Evolutionary conservation across 495 filamentous ascomycete genomes (phyloP).

Genomic region (Penicillium mononematosum): DNA sequence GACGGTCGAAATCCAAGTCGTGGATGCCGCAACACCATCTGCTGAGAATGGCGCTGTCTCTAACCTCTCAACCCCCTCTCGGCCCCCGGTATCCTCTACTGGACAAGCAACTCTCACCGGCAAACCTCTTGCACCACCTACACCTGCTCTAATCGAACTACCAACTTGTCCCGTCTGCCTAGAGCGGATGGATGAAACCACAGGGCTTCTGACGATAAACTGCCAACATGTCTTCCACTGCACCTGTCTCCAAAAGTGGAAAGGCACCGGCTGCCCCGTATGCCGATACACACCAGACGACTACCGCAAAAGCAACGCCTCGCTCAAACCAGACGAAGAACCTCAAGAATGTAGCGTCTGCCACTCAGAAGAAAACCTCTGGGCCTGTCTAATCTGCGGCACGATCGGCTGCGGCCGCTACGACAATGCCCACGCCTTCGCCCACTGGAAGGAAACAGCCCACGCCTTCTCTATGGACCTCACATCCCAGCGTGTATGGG

Average conservation of each 20-base stretch:
- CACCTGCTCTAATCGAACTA: slow-evolving; percentile 82
- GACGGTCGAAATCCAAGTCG: slow-evolving; percentile 67
- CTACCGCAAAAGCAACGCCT: slow-evolving; percentile 34
- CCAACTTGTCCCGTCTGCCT: slow-evolving; percentile 96
- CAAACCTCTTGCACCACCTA: slow-evolving; percentile 88
- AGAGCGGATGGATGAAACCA: slow-evolving; percentile 97
- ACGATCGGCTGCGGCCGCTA: slow-evolving; percentile 92
- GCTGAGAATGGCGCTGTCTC: slow-evolving; percentile 34
- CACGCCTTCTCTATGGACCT: slow-evolving; percentile 94
- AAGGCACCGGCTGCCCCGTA: slow-evolving; percentile 87
- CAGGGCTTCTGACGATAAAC: slow-evolving; percentile 88
- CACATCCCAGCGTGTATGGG: slow-evolving; percentile 92
- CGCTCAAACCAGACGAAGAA: slow-evolving; percentile 35
- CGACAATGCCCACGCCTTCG: slow-evolving; percentile 88
- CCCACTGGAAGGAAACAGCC: slow-evolving; percentile 83
- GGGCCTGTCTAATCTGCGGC: slow-evolving; percentile 93
- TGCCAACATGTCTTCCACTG: slow-evolving; percentile 99
- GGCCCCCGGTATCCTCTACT: slow-evolving; percentile 36
- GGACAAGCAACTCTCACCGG: slow-evolving; percentile 55
- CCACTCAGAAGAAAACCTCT: slow-evolving; percentile 76
- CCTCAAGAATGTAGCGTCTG: slow-evolving; percentile 68
- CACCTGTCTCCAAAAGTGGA: slow-evolving; percentile 94
- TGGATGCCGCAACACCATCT: slow-evolving; percentile 28
- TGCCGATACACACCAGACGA: slow-evolving; percentile 81
- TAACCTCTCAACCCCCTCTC: slow-evolving; percentile 49